phyloP scores from a whole-genome alignment of 257 asterid species.

The Marsdenia floribunda region DNA sequence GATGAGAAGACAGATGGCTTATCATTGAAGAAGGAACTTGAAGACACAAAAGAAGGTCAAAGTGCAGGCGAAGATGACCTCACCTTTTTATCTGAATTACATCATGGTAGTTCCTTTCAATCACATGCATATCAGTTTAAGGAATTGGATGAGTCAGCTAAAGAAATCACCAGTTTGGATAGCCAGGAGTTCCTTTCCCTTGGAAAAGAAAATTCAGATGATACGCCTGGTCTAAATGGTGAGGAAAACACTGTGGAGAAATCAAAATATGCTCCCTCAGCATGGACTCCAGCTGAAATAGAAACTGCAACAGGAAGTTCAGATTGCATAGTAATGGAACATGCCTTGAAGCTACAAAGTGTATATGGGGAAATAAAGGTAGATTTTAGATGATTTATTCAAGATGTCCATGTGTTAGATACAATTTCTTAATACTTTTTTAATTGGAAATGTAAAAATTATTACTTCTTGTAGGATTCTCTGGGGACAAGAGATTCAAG shows the following conservation, averaged over 20 bases:
- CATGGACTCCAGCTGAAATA: conserved; percentile 83
- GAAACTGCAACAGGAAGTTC: conserved; percentile 72
- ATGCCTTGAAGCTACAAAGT: conserved; percentile 71
- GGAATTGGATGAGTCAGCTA: conserved; percentile 17
- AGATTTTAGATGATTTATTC: conserved; percentile 16
- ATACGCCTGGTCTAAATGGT: conserved; percentile 17
- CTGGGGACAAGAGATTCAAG: conserved; percentile 65
- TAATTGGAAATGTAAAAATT: neutral
- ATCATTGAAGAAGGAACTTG: conserved; percentile 35
- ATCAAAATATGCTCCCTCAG: conserved; percentile 38
- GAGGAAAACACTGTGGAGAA: conserved; percentile 21
- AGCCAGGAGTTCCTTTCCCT: conserved; percentile 18
- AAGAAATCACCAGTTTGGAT: conserved; percentile 16
- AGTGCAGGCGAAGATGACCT: conserved; percentile 29
- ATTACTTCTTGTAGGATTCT: conserved; percentile 41
- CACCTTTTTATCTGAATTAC: conserved; percentile 44
- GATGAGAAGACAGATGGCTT: conserved; percentile 41
- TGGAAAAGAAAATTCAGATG: conserved; percentile 27
- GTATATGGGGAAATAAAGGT: conserved; percentile 80
- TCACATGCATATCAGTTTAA: conserved; percentile 23
- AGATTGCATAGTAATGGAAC: conserved; percentile 55
- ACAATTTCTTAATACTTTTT: neutral
- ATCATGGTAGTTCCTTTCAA: conserved; percentile 33
- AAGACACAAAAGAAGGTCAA: conserved; percentile 24
- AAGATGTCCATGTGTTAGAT: neutral